Conservation (phyloP, 495 filamentous ascomycete species). For the Peziza echinospora region DNA sequence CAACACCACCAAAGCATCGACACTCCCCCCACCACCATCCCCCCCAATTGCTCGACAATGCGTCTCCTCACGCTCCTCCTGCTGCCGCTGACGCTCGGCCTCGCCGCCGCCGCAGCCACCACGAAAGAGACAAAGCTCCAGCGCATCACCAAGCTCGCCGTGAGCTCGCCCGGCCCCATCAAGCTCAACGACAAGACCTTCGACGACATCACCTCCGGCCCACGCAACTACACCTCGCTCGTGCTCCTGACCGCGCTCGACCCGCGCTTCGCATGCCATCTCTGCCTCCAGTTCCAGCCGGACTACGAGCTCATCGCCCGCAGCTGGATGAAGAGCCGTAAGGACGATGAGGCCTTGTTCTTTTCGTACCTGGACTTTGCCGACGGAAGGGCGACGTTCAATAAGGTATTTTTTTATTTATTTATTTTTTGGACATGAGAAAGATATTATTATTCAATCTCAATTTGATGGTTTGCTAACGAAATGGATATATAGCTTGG, state of each 20-base stretch:
- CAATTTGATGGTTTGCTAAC: background rate
- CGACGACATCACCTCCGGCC: constrained; percentile 46
- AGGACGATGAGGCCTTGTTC: constrained; percentile 49
- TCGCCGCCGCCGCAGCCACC: constrained; percentile 35
- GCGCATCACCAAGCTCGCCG: constrained; percentile 44
- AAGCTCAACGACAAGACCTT: constrained; percentile 58
- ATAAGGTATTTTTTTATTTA: constrained; percentile 42
- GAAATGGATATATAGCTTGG: constrained; percentile 36
- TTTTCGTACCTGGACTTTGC: constrained; percentile 78
- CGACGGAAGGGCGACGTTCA: constrained; percentile 67
- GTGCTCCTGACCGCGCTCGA: constrained; percentile 80
- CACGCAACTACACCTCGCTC: constrained; percentile 64
- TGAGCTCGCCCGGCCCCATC: constrained; percentile 41
- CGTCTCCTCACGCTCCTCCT: constrained; percentile 34
- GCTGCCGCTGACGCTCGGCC: constrained; percentile 28
- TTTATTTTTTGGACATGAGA: no score
- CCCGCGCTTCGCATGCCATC: constrained; percentile 57
- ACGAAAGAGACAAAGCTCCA: constrained; percentile 23
- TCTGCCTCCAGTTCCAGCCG: constrained; percentile 78
- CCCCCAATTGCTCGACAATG: background rate
- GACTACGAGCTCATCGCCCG: constrained; percentile 79
- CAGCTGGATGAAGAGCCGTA: constrained; percentile 72
- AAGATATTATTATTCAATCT: background rate
- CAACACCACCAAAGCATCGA: background rate
- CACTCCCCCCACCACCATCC: background rate